Conservation (phyloP, 805 yeast species). For the Metschnikowia colocasiae region DNA sequence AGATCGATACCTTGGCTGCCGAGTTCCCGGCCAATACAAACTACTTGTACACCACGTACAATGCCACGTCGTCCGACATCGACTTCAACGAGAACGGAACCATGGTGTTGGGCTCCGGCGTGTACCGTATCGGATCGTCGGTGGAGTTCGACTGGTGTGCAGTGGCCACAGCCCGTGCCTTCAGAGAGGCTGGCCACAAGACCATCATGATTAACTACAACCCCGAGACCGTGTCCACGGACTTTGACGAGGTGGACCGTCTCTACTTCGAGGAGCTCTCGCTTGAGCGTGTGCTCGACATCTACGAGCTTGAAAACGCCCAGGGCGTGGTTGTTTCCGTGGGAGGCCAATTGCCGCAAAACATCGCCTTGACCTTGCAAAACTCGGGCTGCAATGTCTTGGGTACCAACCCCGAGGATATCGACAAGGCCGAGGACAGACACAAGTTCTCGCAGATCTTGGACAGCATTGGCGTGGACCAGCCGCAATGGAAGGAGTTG, state of each 20-base stretch:
- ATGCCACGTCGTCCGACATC: constrained; percentile 82
- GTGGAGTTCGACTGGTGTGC: constrained; percentile 99
- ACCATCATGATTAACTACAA: constrained; percentile 96
- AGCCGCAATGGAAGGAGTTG: constrained; percentile 97
- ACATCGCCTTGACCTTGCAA: constrained; percentile 85
- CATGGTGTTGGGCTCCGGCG: constrained; percentile 97
- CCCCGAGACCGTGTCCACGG: constrained; percentile 98
- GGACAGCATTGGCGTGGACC: constrained; percentile 90
- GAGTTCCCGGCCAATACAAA: constrained; percentile 98
- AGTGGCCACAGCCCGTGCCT: constrained; percentile 91
- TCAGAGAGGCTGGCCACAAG: constrained; percentile 80
- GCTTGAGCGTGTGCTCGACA: constrained; percentile 95
- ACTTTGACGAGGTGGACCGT: constrained; percentile 96
- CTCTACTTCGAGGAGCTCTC: constrained; percentile 93
- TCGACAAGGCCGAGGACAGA: constrained; percentile 97
- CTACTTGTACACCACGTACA: constrained; percentile 93
- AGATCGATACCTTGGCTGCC: constrained; percentile 96
- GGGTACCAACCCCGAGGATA: constrained; percentile 92
- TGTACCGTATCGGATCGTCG: constrained; percentile 95
- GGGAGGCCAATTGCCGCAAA: constrained; percentile 98
- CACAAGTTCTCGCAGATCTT: constrained; percentile 94
- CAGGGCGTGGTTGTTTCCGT: constrained; percentile 92
- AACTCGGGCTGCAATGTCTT: constrained; percentile 79
- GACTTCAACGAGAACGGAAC: constrained; percentile 86
- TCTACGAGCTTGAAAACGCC: constrained; percentile 87